Evolutionary conservation across 1,284 basidiomycete genomes (phyloP).

Genomic region (Waitea zeae): DNA sequence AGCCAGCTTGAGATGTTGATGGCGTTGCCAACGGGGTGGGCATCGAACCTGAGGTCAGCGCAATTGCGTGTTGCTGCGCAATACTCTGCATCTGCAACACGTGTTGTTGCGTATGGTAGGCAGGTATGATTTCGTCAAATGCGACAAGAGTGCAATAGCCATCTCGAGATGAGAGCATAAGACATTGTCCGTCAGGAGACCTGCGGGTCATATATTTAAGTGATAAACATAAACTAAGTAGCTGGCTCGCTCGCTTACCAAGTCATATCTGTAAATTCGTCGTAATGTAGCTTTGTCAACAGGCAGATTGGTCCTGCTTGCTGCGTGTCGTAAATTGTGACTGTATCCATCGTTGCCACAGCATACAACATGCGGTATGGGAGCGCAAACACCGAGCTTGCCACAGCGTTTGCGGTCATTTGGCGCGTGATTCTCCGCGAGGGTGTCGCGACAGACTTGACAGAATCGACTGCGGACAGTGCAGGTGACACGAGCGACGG

Average conservation of each 20-base stretch:
- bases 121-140: constrained; percentile 79
- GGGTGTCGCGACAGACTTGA: constrained; percentile 36
- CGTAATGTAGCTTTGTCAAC: constrained; percentile 91
- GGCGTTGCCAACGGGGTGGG: too few relatives aligned
- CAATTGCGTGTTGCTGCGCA: constrained; percentile 63
- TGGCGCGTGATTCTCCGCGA: constrained; percentile 35
- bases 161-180: constrained; percentile 86
- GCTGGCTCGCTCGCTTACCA: constrained; percentile 82
- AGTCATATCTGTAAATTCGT: constrained; percentile 91
- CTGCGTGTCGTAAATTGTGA: constrained; percentile 94
- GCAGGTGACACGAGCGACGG: constrained; percentile 33
- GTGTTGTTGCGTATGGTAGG: constrained; percentile 77
- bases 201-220: constrained; percentile 20
- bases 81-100: constrained; percentile 76
- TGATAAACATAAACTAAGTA: constrained; percentile 3
- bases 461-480: constrained; percentile 34
- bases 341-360: constrained; percentile 91
- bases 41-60: too few relatives aligned
- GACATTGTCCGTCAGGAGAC: constrained; percentile 89
- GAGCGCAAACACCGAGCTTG: constrained; percentile 65
- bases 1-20: constrained; percentile 14
- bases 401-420: constrained; percentile 12
- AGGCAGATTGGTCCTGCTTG: constrained; percentile 87
- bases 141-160: constrained; percentile 94
- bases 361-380: constrained; percentile 94